Evolutionary conservation across 306 rosid species (phyloP), one percentile per base, ranked within the genome.

Genomic region (Myrica gale): DNA sequence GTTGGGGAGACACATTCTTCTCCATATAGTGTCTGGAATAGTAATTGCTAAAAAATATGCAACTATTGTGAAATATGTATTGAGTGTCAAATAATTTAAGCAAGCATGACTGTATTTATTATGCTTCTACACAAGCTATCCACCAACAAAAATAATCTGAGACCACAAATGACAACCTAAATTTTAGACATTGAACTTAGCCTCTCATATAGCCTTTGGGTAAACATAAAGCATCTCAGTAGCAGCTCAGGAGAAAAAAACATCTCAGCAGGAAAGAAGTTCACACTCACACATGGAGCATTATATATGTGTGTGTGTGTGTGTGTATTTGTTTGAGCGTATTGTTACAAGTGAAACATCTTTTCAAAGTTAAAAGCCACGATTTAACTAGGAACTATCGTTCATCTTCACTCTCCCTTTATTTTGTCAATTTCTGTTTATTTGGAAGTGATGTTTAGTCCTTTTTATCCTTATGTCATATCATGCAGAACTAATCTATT

Each of bases 401-500:
- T 67, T 26, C 52, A 17, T 42, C 48, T 67, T 65, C 11, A 7
- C n/a, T 41, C 19, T 45, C 7, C 23, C 7, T 67, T n/a, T 44
- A 41, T 19, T 67, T 10, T n/a, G 53, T 43, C 44, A 5, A 68
- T 10, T 68, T 44, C 9, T 52, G 20, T 61, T 37, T 61, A 26
- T 15, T 41, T 8, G 51, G 50, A 42, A 17, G 70, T 41, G 48
- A 3, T 15, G 7, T 41, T 41, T 4, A 43, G 70, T 42, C 23
- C 12, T 63, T 65, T 82, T 77, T 37, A 79, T 74, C 53, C 52
- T 70, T 39, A 15, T 66, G 46, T 75, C 53, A n/a, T 84, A 47
- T 65, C 61, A 74, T 52, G 73, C 15, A 37, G 69, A 78, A 43
- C 61, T 72, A 48, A 62, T 71, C 52, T 70, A 8, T 15, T 37